Evolutionary conservation across 495 filamentous ascomycete species (phyloP).

Genomic region (Immersiella caudata): DNA sequence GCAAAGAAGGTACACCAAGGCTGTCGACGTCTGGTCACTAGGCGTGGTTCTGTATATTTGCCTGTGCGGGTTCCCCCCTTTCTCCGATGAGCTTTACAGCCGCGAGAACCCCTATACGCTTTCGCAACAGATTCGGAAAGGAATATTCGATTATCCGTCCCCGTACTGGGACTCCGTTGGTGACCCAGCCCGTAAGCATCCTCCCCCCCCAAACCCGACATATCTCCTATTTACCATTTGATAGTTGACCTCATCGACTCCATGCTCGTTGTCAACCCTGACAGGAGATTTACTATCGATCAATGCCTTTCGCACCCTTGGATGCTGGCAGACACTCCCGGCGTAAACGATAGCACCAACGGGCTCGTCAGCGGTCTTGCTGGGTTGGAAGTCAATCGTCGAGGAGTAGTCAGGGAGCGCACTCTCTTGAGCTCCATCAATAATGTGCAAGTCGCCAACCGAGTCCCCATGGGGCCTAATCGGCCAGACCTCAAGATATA

Average conservation of each 20-base stretch:
- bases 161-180: constrained; percentile 97
- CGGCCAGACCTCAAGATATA: constrained; percentile 72
- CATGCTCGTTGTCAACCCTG: constrained; percentile 88
- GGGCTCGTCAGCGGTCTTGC: constrained; percentile 82
- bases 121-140: constrained; percentile 86
- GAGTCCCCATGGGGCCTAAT: constrained; percentile 56
- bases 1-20: constrained; percentile 86
- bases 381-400: constrained; percentile 79
- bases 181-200: constrained; percentile 68
- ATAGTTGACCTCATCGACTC: constrained; percentile 86
- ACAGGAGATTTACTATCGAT: constrained; percentile 82
- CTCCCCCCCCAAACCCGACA: not conserved
- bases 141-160: constrained; percentile 89
- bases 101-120: constrained; percentile 81
- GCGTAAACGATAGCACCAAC: constrained; percentile 84
- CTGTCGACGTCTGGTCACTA: constrained; percentile 95
- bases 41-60: constrained; percentile 99
- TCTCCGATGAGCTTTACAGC: constrained; percentile 87
- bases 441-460: constrained; percentile 68
- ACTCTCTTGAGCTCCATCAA: constrained; percentile 85
- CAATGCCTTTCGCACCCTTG: constrained; percentile 92
- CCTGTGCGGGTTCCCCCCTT: constrained; percentile 96
- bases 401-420: constrained; percentile 77
- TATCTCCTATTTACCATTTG: constrained; percentile 24
- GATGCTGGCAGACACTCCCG: constrained; percentile 62